Evolutionary conservation across 495 filamentous ascomycete species (phyloP), one percentile per base, ranked within the genome.

Genomic region (Penicillium pulvis): DNA sequence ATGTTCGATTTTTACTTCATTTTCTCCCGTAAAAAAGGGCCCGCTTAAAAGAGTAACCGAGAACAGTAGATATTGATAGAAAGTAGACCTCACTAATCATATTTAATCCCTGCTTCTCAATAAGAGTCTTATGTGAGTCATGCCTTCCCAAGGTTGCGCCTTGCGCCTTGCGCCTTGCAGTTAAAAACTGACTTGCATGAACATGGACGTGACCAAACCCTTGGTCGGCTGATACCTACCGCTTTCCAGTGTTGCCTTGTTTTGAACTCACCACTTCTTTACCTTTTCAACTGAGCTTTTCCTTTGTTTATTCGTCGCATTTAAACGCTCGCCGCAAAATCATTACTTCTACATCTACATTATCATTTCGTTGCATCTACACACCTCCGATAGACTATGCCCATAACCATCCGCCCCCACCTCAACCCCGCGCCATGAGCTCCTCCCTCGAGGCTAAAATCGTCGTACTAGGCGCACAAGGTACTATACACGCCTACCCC

Each of bases 371-470:
- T 51, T 33, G 11, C n/a, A 36, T 26, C 20, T 52, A 41, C 28
- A 35, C 16, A 51, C 16, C 20, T 28, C 16, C 6, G 12, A 35
- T 41, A 31, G 46, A 73, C 62, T 68, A 74, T 73, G 72, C 68
- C 55, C 64, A 75, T 69, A 60, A 48, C 60, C 50, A 39, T 56
- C 51, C 41, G 50, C 56, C 65, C 68, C 65, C 61, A 43, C 60
- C 56, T 69, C 45, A 59, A 69, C 70, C 71, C 67, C 70, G 63
- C 73, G 68, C 64, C 61, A 90, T 87, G 86, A 87, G 85, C 71
- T 86, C 85, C 62, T 85, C 82, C 55, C 86, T 96, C 57, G 92
- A 97, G 77, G 92, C 92, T 64, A 96, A 96, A 74, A 92, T 96
- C 53, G 92, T 95, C 64, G 86, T 96, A 56, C 83, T 96, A 45